Base-by-base conservation (phyloP, 176 grass and related monocot species). In the Lolium perenne region DNA sequence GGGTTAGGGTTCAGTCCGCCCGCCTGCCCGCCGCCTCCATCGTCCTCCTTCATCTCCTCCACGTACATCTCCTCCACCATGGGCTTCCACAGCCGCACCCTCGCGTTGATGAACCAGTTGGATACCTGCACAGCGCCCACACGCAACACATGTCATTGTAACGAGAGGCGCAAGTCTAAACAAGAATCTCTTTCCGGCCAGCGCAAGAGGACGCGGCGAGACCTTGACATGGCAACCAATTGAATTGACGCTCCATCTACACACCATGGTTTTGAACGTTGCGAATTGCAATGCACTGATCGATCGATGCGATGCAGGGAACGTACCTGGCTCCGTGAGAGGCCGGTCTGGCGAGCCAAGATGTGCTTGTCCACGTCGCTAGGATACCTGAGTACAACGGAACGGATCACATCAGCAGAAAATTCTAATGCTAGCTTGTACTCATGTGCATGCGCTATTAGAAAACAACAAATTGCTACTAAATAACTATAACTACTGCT, bases 51-150 rank as follows among this genome's bases (percentile, higher is more conserved):
- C 79, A 87, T 93, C 81, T 97, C 95, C 82, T 95, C 93, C 76
- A 88, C 68, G 93, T 97, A 97, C 95, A 97, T 97, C 87, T 97
- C 93, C 76, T 97, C 95, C 87, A 97, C 91, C 95, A 97, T 97
- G 26, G 95, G 95, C 82, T 97, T 97, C 95, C 95, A 97, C 18
- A 97, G 83, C 82, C 95, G 83, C 48, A 95, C 93, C 51, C 91
- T 82, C 47, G 91, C 92, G 32, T 93, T 93, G 89, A 95, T 93
- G 91, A 93, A 95, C 94, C 94, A 97, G 78, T 97, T 97, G 65
- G 90, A 92, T 35, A 97, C 94, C 94, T 97, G 85, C 80, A 29
- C 13, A 32, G 35, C 41, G 41, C 41, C 41, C 41, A 43, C 41
- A 43, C 50, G 67, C 46, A 47, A 47, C 20, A 21, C 38, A 43